Evolutionary conservation across 192 early-diverging fungal genomes (phyloP).

Genomic region (Gigaspora rosea): DNA sequence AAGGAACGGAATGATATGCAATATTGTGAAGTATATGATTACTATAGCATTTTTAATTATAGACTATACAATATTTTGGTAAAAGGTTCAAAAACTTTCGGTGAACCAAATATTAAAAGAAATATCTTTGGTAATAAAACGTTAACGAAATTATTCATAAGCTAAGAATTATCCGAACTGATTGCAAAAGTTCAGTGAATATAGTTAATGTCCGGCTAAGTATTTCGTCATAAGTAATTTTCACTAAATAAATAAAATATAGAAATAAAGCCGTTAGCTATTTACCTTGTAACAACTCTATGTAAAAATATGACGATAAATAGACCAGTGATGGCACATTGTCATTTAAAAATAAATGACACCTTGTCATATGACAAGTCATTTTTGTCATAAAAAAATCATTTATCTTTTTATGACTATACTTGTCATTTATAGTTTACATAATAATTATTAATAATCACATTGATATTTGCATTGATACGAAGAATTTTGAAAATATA

Average conservation of each 20-base stretch:
- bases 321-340: too few species aligned
- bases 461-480: too few species aligned
- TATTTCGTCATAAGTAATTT: background rate
- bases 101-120: background rate
- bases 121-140: conserved; percentile 9
- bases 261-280: background rate
- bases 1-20: too few species aligned
- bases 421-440: too few species aligned
- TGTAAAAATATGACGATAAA: background rate
- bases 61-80: background rate
- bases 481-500: too few species aligned
- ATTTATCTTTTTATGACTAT: too few species aligned
- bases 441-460: too few species aligned
- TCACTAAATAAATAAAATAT: background rate
- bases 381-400: too few species aligned
- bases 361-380: too few species aligned
- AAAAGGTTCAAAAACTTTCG: background rate
- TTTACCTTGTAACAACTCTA: background rate
- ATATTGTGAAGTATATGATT: too few species aligned
- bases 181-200: background rate
- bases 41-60: too few species aligned
- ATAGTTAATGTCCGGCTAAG: background rate
- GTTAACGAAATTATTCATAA: conserved; percentile 10
- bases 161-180: background rate
- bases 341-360: too few species aligned